Evolutionary conservation across 2,329 filamentous ascomycete genomes (phyloP).

Genomic region (Diaporthe destruens): DNA sequence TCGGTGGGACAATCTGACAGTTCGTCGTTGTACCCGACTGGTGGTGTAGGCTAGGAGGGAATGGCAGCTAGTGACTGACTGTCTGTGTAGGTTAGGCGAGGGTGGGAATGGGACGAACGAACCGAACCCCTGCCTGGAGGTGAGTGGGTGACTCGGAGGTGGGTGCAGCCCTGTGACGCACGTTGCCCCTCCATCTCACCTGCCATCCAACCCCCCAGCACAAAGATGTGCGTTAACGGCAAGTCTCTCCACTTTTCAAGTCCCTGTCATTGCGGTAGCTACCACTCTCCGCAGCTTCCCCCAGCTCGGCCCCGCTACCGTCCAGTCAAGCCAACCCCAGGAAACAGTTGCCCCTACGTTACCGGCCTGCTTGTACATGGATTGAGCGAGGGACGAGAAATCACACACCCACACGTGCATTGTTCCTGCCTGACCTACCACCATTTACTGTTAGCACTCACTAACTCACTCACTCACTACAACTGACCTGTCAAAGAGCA

Average conservation of each 20-base stretch:
- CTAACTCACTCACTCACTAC: neutral
- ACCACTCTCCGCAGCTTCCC: neutral
- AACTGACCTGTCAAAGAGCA: neutral
- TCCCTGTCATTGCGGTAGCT: constrained; percentile 17
- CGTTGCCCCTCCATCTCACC: constrained; percentile 34
- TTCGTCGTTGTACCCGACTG: neutral
- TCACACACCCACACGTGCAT: neutral
- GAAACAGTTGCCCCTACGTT: neutral
- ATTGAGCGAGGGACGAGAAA: constrained; percentile 11
- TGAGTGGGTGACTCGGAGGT: constrained; percentile 7
- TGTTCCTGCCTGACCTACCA: constrained; percentile 16
- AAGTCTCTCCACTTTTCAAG: constrained; percentile 5
- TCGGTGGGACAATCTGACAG: constrained; percentile 2
- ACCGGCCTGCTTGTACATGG: neutral
- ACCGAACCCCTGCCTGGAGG: neutral
- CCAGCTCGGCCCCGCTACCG: neutral
- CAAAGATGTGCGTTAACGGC: neutral
- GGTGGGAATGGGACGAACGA: neutral
- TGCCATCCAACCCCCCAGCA: neutral
- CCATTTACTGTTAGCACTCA: neutral
- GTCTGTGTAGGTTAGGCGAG: neutral
- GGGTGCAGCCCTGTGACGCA: constrained; percentile 37
- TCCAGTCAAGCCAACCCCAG: constrained; percentile 1
- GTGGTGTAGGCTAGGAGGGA: constrained; percentile 1
- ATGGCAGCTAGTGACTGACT: neutral